These are phyloP conservation scores for Selaginella tamariscina DNA, from an alignment of 75 land plant species.

Conservation along the genomic window DNA sequence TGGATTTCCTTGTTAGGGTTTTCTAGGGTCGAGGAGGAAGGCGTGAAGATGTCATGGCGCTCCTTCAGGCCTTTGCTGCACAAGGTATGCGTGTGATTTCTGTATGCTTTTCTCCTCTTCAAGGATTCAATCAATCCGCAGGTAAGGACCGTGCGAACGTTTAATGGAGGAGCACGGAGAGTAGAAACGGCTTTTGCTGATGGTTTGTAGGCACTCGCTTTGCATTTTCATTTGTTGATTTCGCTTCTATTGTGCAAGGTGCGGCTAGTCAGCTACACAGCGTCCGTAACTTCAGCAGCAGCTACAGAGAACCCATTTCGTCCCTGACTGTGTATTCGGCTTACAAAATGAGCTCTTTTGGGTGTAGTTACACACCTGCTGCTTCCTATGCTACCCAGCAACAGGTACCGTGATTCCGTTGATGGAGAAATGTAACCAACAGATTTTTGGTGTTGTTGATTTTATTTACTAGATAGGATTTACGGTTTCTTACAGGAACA, in stretches of 20 bases:
- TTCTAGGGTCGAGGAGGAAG: background rate
- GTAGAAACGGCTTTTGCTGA: background rate
- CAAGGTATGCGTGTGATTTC: conserved; percentile 7
- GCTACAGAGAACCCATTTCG: background rate
- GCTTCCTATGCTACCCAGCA: background rate
- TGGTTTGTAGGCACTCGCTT: background rate
- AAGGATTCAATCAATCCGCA: background rate
- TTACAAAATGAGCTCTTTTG: background rate
- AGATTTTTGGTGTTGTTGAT: background rate
- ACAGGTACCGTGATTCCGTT: background rate
- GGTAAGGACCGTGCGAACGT: background rate
- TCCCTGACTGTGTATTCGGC: background rate
- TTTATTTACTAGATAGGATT: background rate
- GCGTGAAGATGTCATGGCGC: conserved; percentile 17
- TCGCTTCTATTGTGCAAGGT: conserved; percentile 9
- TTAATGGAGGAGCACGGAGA: background rate
- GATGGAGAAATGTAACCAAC: background rate
- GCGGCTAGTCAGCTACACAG: no score
- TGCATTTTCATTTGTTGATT: background rate
- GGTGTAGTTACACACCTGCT: no score
- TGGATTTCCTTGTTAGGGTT: background rate
- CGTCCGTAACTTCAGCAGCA: no score
- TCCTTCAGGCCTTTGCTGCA: conserved; percentile 5
- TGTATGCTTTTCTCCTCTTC: background rate
- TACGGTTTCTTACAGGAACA: conserved; percentile 16